Percentiles rank a stretch among this genome's conserved stretches.
These are phyloP conservation scores for Beta macrorhiza DNA, from an alignment of 179 eudicot genomes.

Conservation along the genomic window DNA sequence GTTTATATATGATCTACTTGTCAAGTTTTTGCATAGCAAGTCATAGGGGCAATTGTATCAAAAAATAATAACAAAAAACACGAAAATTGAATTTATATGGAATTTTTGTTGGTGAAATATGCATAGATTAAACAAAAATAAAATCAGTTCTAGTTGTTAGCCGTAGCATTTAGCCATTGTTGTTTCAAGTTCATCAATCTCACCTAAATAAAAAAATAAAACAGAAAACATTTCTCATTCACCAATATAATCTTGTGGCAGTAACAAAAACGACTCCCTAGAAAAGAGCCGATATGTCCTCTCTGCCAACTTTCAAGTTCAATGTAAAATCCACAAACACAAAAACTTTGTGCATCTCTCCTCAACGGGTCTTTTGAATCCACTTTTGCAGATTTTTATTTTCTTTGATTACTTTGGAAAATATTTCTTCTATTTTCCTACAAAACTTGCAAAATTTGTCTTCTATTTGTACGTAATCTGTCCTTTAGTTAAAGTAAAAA, in stretches of 20 bases:
- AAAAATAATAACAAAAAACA: too few relatives aligned
- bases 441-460: background rate
- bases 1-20: too few relatives aligned
- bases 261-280: constrained; percentile 13
- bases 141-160: too few relatives aligned
- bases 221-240: background rate
- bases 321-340: constrained; percentile 15
- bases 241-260: constrained; percentile 4
- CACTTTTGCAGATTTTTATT: background rate
- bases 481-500: background rate
- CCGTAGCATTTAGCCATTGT: too few relatives aligned
- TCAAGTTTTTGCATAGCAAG: too few relatives aligned
- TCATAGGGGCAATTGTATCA: too few relatives aligned
- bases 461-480: too few relatives aligned
- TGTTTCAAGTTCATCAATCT: too few relatives aligned
- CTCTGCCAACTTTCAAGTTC: background rate
- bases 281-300: constrained; percentile 20
- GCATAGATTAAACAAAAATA: too few relatives aligned
- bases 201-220: background rate
- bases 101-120: too few relatives aligned
- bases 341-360: constrained; percentile 19
- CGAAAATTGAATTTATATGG: too few relatives aligned
- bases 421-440: background rate
- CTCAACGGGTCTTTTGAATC: constrained; percentile 11
- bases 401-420: background rate